A percentile compares a stretch with the other conserved stretches of the same genome.
These are phyloP conservation scores for Podospora conica DNA, from an alignment of 495 filamentous ascomycete species.

Conservation along the genomic window DNA sequence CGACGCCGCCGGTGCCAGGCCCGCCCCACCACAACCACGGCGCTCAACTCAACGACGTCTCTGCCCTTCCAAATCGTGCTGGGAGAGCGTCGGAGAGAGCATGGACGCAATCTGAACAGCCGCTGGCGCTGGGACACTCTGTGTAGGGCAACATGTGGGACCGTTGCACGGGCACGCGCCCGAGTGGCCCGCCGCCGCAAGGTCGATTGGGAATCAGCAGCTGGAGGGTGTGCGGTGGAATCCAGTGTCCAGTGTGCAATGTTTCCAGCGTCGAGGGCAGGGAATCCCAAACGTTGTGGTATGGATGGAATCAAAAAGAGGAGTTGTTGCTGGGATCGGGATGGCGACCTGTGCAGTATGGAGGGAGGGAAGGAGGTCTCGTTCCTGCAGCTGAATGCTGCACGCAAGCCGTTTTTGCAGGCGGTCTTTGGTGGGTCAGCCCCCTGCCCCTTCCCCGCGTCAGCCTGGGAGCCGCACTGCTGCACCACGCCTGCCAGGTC, in stretches of 20 bases:
- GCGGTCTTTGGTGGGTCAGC: not conserved
- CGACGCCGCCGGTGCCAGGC: conserved; percentile 16
- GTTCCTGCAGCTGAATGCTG: not conserved
- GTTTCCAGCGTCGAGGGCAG: not conserved
- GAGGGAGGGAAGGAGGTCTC: not conserved
- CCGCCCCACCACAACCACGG: not conserved
- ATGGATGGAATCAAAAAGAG: not conserved
- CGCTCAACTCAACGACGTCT: not conserved
- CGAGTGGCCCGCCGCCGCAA: not conserved
- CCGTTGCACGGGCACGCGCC: not conserved
- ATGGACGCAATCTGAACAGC: not conserved
- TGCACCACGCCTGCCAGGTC: not conserved
- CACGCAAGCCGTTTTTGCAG: not conserved
- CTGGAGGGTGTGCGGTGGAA: not conserved
- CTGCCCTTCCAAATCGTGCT: not conserved
- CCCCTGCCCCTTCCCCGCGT: conserved; percentile 8
- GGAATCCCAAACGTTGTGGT: not conserved
- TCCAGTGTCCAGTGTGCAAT: too few relatives aligned
- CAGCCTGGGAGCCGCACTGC: conserved; percentile 3
- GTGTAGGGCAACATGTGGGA: not conserved
- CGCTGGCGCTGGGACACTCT: not conserved
- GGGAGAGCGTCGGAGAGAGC: not conserved
- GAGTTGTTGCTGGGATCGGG: not conserved
- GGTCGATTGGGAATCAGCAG: not conserved
- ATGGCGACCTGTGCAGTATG: not conserved